These are phyloP conservation scores for Magnaporthiopsis poae DNA, from an alignment of 2,329 filamentous ascomycete genomes.

Conservation along the genomic window DNA sequence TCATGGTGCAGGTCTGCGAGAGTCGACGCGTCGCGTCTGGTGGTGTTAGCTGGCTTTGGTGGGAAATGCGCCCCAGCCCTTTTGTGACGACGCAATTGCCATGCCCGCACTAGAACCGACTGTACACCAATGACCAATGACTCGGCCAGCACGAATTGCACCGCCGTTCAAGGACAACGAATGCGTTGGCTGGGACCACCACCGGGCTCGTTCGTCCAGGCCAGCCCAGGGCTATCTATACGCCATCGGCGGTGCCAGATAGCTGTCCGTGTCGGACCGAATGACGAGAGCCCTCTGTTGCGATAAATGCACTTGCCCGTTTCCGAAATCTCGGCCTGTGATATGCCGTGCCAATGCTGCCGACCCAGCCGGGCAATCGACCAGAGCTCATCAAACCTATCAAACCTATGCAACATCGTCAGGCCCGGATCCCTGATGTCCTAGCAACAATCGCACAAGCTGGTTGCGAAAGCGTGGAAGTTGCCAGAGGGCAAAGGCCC, in stretches of 20 bases:
- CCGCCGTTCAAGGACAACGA: too few relatives aligned
- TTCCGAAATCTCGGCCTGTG: neutral
- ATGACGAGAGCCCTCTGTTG: neutral
- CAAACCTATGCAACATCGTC: neutral
- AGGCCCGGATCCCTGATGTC: neutral
- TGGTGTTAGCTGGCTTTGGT: too few relatives aligned
- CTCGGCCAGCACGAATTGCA: too few relatives aligned
- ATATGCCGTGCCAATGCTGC: neutral
- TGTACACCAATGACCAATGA: too few relatives aligned
- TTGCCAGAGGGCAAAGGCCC: neutral
- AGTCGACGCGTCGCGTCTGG: neutral
- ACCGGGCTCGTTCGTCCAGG: neutral
- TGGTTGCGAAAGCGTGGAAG: neutral
- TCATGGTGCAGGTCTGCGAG: neutral
- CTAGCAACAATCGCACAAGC: neutral
- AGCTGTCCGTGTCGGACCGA: neutral
- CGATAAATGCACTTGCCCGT: neutral
- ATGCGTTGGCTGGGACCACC: neutral
- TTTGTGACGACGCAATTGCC: neutral
- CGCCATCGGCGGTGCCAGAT: neutral
- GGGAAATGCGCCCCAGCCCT: neutral
- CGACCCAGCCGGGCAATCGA: neutral
- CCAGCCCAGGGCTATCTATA: neutral
- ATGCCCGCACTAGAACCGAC: too few relatives aligned
- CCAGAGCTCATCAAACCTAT: neutral